These are phyloP conservation scores for Centaurea solstitialis DNA, from an alignment of 129 eudicot genomes.

Conservation along the genomic window DNA sequence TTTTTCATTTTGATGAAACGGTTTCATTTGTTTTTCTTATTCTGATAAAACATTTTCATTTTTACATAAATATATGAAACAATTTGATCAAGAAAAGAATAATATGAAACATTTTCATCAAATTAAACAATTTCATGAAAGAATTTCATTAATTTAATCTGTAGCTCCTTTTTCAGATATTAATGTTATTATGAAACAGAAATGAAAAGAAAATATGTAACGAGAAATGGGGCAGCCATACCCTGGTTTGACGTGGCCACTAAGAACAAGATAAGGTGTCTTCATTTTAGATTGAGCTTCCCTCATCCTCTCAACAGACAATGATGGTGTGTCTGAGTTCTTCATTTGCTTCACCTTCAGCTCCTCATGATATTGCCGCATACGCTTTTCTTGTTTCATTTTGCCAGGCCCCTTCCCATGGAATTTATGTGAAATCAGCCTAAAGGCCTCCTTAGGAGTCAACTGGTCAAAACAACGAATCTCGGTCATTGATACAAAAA, in stretches of 20 bases:
- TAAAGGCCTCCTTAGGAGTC: slow-evolving; percentile 95
- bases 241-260: slow-evolving; percentile 97
- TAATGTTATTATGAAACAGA: not conserved
- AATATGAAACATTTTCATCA: too few relatives aligned
- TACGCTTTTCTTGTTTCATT: slow-evolving; percentile 90
- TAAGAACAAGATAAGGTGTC: slow-evolving; percentile 88
- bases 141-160: not conserved
- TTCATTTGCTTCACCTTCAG: slow-evolving; percentile 89
- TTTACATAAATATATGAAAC: too few relatives aligned
- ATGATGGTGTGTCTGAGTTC: slow-evolving; percentile 83
- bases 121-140: too few relatives aligned
- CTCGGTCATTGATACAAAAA: slow-evolving; percentile 1
- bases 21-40: too few relatives aligned
- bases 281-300: slow-evolving; percentile 79
- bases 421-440: slow-evolving; percentile 83
- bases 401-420: slow-evolving; percentile 98
- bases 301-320: slow-evolving; percentile 90
- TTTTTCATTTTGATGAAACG: too few relatives aligned
- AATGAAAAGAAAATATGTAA: not conserved
- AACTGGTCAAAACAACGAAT: slow-evolving; percentile 44
- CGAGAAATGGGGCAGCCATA: slow-evolving; percentile 28
- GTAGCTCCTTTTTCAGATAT: not conserved
- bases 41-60: too few relatives aligned
- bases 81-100: too few relatives aligned
- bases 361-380: slow-evolving; percentile 84